Evolutionary conservation across 345 rosid genomes (phyloP), one percentile per base, ranked within the genome.

Genomic region (Populus euphratica): DNA sequence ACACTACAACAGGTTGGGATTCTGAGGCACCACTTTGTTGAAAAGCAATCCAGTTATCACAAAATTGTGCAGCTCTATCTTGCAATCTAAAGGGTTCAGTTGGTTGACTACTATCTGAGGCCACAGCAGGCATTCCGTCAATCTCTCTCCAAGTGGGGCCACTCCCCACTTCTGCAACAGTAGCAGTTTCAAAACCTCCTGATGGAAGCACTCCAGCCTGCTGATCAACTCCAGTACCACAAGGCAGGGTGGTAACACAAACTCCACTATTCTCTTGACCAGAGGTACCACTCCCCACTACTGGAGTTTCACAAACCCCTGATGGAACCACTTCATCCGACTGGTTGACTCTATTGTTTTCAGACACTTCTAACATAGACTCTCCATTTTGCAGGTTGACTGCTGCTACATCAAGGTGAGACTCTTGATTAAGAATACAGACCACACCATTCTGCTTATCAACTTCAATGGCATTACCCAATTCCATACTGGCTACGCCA

Each of bases 51-150:
- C 52, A 77, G 39, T 44, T 76, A 69, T 66, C 87, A 78, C 20
- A 72, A 62, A 61, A 54, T 25, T 59, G 75, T 77, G 82, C 82
- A 69, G 73, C 76, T 78, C 82, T 79, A 76, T 69, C 78, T 74
- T 76, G 83, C 25, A 59, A 74, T 80, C 61, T 82, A 79, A 86
- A 76, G 68, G 84, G 80, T 75, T 83, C 35, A n/a, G 74, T 65
- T 43, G 78, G 82, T 52, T 52, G 23, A 7, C 41, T 14, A 44
- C 16, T 44, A 70, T 17, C 47, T n/a, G 73, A 14, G 73, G 69
- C 14, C 8, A 6, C 61, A 6, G n/a, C 9, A 27, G 21, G 29
- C 18, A 36, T 33, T n/a, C 47, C 49, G 52, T 14, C 44, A 8
- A 68, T 68, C 72, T 67, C 56, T 74, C 3, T 38, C 21, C 25